Conservation (phyloP, 208 protist genomes). For the Hexamita inflata region DNA sequence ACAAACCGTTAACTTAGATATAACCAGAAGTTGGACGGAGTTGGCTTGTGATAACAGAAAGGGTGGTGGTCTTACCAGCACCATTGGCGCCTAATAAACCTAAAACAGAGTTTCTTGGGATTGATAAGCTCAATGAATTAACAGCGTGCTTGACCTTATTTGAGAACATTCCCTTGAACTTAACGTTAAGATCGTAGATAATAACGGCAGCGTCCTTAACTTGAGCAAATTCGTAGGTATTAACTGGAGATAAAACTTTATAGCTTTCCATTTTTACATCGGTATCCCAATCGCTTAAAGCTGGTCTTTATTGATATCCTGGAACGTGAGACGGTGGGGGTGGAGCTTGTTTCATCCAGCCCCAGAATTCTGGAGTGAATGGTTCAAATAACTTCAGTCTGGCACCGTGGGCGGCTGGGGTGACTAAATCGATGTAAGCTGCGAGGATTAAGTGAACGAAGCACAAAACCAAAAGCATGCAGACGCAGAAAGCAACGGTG, state of each 20-base stretch:
- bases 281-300: background rate
- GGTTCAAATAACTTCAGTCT: background rate
- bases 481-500: background rate
- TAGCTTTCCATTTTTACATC: background rate
- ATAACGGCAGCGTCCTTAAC: background rate
- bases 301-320: background rate
- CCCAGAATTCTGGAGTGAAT: background rate
- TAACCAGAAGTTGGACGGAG: background rate
- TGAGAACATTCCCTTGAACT: background rate
- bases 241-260: background rate
- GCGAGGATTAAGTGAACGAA: background rate
- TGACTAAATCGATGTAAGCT: conserved; percentile 2
- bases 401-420: background rate
- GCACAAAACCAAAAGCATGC: background rate
- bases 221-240: background rate
- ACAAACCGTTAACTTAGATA: background rate
- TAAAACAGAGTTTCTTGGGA: background rate
- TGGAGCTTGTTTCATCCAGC: background rate
- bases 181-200: conserved; percentile 20
- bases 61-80: conserved; percentile 11
- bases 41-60: background rate
- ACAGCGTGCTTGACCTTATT: background rate
- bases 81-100: conserved; percentile 13
- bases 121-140: background rate
- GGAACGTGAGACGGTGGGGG: background rate